Conservation (phyloP, 768 basidiomycete species). For the Thelephora ganbajun region DNA sequence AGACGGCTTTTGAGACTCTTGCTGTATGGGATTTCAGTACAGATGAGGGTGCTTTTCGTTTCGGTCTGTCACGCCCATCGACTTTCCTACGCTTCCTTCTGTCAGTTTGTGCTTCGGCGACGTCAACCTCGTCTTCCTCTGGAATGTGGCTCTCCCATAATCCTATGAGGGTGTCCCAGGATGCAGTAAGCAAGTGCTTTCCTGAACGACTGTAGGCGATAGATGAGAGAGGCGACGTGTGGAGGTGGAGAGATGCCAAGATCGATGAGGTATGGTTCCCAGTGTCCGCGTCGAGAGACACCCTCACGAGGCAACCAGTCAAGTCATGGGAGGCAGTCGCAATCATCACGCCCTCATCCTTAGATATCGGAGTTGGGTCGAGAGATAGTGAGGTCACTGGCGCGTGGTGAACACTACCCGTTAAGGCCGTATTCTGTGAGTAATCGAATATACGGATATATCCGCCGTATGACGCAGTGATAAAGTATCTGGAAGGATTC, state of each 20-base stretch:
- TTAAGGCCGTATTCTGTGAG: constrained; percentile 40
- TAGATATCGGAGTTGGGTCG: constrained; percentile 23
- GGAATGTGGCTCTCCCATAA: constrained; percentile 64
- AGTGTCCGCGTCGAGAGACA: constrained; percentile 9
- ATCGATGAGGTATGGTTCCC: constrained; percentile 3
- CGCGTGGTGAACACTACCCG: constrained; percentile 39
- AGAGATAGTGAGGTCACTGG: constrained; percentile 55
- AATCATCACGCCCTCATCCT: constrained; percentile 25
- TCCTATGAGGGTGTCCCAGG: constrained; percentile 81
- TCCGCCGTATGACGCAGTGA: constrained; percentile 77
- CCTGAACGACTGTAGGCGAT: constrained; percentile 42
- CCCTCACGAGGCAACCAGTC: constrained; percentile 42
- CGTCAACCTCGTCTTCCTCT: constrained; percentile 42
- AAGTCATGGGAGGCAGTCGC: constrained; percentile 73
- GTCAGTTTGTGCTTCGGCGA: constrained; percentile 19
- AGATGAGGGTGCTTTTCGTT: constrained; percentile 50
- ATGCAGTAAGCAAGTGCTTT: constrained; percentile 61
- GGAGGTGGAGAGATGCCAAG: constrained; percentile 68
- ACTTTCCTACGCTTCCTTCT: constrained; percentile 57
- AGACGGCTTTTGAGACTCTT: constrained; percentile 63
- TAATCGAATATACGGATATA: constrained; percentile 62
- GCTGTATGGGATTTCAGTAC: constrained; percentile 79
- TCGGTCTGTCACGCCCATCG: constrained; percentile 21
- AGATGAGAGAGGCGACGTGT: constrained; percentile 69
- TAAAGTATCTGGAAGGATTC: constrained; percentile 36